These are phyloP conservation scores for Diaporthe sp. DNA, from an alignment of 2,329 filamentous ascomycete species.

Conservation along the genomic window DNA sequence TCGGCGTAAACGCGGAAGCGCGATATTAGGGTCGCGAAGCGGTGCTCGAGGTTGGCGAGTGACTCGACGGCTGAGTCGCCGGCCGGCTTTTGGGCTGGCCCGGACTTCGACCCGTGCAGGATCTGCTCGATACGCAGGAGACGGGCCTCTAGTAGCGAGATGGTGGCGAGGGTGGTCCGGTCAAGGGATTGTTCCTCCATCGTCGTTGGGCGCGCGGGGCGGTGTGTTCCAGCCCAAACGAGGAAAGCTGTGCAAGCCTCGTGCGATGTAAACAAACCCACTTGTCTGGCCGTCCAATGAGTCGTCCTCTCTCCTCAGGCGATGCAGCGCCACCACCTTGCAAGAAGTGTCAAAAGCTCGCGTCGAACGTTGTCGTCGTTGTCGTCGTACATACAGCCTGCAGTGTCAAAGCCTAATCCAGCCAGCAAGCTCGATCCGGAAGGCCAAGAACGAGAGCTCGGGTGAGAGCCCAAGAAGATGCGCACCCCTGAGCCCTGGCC, in stretches of 20 bases:
- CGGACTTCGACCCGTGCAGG: slow-evolving; percentile 63
- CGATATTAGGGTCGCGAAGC: slow-evolving; percentile 65
- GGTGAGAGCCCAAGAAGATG: slow-evolving; percentile 6
- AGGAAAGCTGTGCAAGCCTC: background rate
- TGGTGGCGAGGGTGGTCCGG: slow-evolving; percentile 67
- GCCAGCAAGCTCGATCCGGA: slow-evolving; percentile 6
- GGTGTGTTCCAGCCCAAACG: background rate
- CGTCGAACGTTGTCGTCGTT: background rate
- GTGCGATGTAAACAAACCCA: slow-evolving; percentile 13
- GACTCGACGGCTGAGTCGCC: slow-evolving; percentile 56
- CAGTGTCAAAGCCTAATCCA: slow-evolving; percentile 16
- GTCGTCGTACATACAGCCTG: slow-evolving; percentile 12
- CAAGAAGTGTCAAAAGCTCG: background rate
- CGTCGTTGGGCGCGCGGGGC: background rate
- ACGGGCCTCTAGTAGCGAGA: slow-evolving; percentile 71
- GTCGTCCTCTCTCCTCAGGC: background rate
- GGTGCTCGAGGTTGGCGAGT: slow-evolving; percentile 67
- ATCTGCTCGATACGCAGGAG: slow-evolving; percentile 72
- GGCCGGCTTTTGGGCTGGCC: slow-evolving; percentile 48
- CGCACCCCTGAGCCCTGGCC: background rate
- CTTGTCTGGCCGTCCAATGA: background rate
- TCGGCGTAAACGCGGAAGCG: slow-evolving; percentile 70
- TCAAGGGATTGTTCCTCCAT: slow-evolving; percentile 57
- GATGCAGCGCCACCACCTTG: background rate
- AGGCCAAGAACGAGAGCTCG: background rate